These are phyloP conservation scores for Starmerella floris DNA, from an alignment of 805 yeast species.

Conservation along the genomic window DNA sequence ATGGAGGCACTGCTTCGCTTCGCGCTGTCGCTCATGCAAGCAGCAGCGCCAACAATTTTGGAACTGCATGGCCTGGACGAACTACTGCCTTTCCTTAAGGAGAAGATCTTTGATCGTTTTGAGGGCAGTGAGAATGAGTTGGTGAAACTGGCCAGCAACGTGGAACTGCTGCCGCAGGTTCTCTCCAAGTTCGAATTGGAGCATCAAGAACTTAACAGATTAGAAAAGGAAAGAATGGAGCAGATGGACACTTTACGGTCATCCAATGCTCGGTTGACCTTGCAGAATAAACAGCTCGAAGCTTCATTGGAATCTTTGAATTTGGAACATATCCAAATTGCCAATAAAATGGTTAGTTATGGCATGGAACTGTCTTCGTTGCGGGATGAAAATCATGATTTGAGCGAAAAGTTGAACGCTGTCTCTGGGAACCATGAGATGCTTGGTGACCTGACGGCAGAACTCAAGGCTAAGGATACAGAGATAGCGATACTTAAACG, in stretches of 20 bases:
- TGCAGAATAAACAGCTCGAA: slow-evolving; percentile 62
- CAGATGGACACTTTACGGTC: slow-evolving; percentile 48
- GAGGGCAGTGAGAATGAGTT: slow-evolving; percentile 51
- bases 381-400: slow-evolving; percentile 56
- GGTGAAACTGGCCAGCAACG: slow-evolving; percentile 63
- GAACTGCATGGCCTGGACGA: slow-evolving; percentile 55
- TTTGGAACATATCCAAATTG: slow-evolving; percentile 71
- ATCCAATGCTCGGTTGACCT: slow-evolving; percentile 57
- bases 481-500: slow-evolving; percentile 6
- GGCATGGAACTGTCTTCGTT: slow-evolving; percentile 64
- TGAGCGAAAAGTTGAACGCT: slow-evolving; percentile 24
- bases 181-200: slow-evolving; percentile 61
- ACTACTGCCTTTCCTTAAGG: slow-evolving; percentile 64
- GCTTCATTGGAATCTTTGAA: slow-evolving; percentile 54
- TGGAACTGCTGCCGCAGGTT: slow-evolving; percentile 59
- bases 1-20: slow-evolving; percentile 73
- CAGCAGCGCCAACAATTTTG: slow-evolving; percentile 48
- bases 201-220: slow-evolving; percentile 54
- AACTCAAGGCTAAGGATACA: background rate
- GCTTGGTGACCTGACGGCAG: slow-evolving; percentile 4
- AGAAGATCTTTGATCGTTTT: slow-evolving; percentile 61
- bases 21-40: slow-evolving; percentile 65
- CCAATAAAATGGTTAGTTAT: slow-evolving; percentile 73
- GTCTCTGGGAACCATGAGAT: slow-evolving; percentile 3
- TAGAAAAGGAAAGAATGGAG: slow-evolving; percentile 50